Percentiles rank a stretch among this genome's conserved stretches.
These are phyloP conservation scores for Apiospora malaysiana DNA, from an alignment of 2,329 filamentous ascomycete species.

Conservation along the genomic window DNA sequence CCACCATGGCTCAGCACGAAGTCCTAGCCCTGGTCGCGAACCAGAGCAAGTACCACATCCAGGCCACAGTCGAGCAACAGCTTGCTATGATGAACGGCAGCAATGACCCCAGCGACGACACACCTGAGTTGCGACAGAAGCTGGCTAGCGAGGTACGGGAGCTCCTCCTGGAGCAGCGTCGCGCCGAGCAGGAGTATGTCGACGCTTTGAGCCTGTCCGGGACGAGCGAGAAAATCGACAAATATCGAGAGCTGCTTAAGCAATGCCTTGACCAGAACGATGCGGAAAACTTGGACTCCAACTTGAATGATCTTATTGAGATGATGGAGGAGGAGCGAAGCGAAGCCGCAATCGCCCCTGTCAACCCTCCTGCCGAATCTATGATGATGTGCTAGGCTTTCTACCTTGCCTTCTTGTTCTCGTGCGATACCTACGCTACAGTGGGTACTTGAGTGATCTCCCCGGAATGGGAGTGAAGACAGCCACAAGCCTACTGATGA, in stretches of 20 bases:
- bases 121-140: constrained; percentile 60
- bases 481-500: not conserved
- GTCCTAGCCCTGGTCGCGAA: constrained; percentile 56
- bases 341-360: constrained; percentile 39
- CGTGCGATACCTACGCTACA: not conserved
- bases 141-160: constrained; percentile 64
- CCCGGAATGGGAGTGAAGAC: not conserved
- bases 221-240: constrained; percentile 74
- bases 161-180: constrained; percentile 64
- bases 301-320: constrained; percentile 64
- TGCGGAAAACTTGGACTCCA: constrained; percentile 70
- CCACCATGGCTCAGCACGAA: constrained; percentile 54
- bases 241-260: constrained; percentile 73
- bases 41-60: constrained; percentile 59
- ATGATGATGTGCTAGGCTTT: constrained; percentile 10
- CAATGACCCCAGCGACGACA: constrained; percentile 49
- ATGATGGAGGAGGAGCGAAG: constrained; percentile 68
- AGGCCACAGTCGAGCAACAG: constrained; percentile 58
- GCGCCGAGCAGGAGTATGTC: constrained; percentile 71
- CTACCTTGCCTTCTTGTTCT: not conserved
- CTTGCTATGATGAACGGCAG: constrained; percentile 59
- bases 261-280: constrained; percentile 72
- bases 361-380: not conserved
- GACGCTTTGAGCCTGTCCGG: constrained; percentile 72
- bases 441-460: not conserved